phyloP scores from a whole-genome alignment of 805 yeast genomes.

The Citeromyces nyonsensis region DNA sequence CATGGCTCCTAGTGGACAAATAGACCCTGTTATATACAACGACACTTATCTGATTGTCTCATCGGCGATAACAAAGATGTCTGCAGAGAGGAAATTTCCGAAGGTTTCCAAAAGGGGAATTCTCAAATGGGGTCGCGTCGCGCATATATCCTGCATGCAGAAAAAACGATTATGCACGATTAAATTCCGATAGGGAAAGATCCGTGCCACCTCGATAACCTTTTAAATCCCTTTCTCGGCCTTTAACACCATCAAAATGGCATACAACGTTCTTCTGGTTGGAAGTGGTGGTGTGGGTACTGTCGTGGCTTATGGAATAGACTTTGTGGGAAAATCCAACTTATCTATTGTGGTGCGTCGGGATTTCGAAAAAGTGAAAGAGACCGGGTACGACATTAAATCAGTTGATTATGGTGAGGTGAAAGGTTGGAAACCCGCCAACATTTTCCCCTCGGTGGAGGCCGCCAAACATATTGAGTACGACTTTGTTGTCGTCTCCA shows the following conservation, averaged over 20 bases:
- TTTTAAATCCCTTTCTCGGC: too few relatives aligned
- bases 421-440: constrained; percentile 36
- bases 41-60: too few relatives aligned
- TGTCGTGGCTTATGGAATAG: constrained; percentile 53
- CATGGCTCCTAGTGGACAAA: constrained; percentile 3
- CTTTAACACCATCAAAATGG: too few relatives aligned
- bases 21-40: too few relatives aligned
- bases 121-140: too few relatives aligned
- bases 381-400: constrained; percentile 39
- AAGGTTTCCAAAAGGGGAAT: too few relatives aligned
- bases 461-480: constrained; percentile 8
- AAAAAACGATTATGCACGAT: too few relatives aligned
- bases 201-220: too few relatives aligned
- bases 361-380: constrained; percentile 34
- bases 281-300: constrained; percentile 84
- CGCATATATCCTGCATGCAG: too few relatives aligned
- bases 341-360: constrained; percentile 50
- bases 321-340: constrained; percentile 22
- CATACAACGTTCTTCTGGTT: constrained; percentile 33
- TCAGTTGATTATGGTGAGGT: constrained; percentile 46
- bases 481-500: constrained; percentile 42
- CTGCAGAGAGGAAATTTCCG: too few relatives aligned
- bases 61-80: too few relatives aligned
- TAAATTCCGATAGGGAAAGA: too few relatives aligned
- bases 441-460: constrained; percentile 5